Evolutionary conservation across 2,329 filamentous ascomycete genomes (phyloP).

Genomic region (Aspergillus pseudonomiae): DNA sequence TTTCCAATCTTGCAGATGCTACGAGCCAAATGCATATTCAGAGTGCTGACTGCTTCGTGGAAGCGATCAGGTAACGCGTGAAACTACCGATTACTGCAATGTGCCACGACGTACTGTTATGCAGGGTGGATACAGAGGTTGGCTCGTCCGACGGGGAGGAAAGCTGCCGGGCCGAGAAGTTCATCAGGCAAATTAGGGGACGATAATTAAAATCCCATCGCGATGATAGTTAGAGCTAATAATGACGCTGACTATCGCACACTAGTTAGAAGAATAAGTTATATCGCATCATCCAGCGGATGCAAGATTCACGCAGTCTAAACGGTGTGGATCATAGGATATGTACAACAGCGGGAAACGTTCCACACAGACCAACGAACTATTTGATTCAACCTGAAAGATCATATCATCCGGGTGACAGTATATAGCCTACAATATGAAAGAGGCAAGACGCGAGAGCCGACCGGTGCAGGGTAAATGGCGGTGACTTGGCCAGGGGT

Average conservation of each 20-base stretch:
- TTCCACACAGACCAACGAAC: slow-evolving; percentile 18
- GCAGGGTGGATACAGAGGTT: not conserved
- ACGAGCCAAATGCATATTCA: not conserved
- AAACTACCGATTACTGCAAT: not conserved
- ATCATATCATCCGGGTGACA: not conserved
- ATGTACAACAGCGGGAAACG: slow-evolving; percentile 21
- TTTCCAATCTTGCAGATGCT: not conserved
- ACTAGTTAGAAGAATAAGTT: not conserved
- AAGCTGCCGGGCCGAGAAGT: slow-evolving; percentile 1
- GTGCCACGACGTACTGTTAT: not conserved
- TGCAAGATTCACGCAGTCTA: slow-evolving; percentile 25
- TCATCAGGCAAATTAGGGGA: not conserved
- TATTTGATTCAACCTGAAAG: not conserved
- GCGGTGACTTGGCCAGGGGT: slow-evolving; percentile 11
- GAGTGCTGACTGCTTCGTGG: not conserved
- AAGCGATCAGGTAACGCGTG: not conserved
- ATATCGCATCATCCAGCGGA: not conserved
- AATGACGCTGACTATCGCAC: slow-evolving; percentile 1
- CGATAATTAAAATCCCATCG: not conserved
- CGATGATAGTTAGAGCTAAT: slow-evolving; percentile 1
- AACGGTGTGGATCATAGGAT: slow-evolving; percentile 23
- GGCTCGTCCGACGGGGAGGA: not conserved
- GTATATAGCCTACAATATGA: not conserved
- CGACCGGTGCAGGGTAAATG: slow-evolving; percentile 1
- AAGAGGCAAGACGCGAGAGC: slow-evolving; percentile 4